A percentile compares a stretch with the other conserved stretches of the same genome.
Conservation (phyloP, 2,329 filamentous ascomycete genomes). For the Venturia effusa region DNA sequence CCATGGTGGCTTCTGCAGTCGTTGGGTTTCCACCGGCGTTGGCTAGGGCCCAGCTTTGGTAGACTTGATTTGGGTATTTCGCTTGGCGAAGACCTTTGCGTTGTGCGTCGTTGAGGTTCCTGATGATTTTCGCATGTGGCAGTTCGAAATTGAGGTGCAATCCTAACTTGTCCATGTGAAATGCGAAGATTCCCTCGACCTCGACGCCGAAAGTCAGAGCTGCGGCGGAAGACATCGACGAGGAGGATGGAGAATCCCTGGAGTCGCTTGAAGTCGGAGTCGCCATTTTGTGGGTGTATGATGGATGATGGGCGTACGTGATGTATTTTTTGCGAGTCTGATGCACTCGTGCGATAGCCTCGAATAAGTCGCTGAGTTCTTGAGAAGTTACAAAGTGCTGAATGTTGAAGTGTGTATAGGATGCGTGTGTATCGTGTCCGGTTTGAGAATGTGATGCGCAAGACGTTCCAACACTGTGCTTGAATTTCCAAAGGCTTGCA, state of each 20-base stretch:
- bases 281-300: background rate
- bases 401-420: background rate
- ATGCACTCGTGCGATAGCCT: background rate
- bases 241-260: background rate
- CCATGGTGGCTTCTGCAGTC: background rate
- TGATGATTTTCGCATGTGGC: slow-evolving; percentile 6
- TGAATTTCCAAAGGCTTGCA: background rate
- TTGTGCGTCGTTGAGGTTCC: background rate
- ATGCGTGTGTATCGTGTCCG: background rate
- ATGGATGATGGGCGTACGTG: background rate
- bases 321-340: background rate
- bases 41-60: slow-evolving; percentile 10
- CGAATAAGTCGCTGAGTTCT: background rate
- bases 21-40: background rate
- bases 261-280: background rate
- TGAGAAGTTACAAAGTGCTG: background rate
- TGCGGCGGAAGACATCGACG: background rate
- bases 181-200: slow-evolving; percentile 12
- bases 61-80: background rate
- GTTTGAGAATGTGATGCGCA: background rate
- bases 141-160: background rate
- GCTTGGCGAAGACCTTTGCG: background rate
- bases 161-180: slow-evolving; percentile 10
- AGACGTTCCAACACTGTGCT: background rate
- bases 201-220: slow-evolving; percentile 13